Conservation (phyloP, 2,329 filamentous ascomycete species). For the Fusarium sp. region DNA sequence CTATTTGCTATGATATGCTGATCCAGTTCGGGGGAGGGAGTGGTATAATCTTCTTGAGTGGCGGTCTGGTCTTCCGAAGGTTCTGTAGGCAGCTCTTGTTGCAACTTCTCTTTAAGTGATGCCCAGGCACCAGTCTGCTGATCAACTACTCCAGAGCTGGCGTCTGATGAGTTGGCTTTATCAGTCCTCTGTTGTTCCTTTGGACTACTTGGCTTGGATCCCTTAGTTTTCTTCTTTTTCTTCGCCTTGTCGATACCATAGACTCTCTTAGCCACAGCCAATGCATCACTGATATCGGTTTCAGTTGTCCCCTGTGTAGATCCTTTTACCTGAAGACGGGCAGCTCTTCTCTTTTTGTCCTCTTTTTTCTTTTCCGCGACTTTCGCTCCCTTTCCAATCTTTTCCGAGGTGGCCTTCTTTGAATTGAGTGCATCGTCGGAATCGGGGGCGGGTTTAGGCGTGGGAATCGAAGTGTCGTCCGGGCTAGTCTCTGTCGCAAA, state of each 20-base stretch:
- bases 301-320: not conserved
- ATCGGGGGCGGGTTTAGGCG: not conserved
- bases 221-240: slow-evolving; percentile 1
- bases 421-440: not conserved
- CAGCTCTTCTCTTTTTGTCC: not conserved
- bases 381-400: not conserved
- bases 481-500: slow-evolving; percentile 23
- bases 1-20: not conserved
- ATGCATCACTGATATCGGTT: slow-evolving; percentile 30
- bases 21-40: not conserved
- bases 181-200: not conserved
- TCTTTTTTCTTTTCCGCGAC: not conserved
- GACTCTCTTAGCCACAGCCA: slow-evolving; percentile 38
- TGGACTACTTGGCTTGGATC: not conserved
- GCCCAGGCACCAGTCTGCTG: slow-evolving; percentile 39
- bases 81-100: slow-evolving; percentile 11
- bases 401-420: not conserved
- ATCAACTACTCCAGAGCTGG: not conserved
- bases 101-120: slow-evolving; percentile 42
- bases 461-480: not conserved
- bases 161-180: not conserved
- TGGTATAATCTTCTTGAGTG: not conserved
- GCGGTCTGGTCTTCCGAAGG: not conserved
- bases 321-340: not conserved
- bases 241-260: slow-evolving; percentile 30